Conservation (phyloP, 345 rosid genomes). For the Luvunga scandens region DNA sequence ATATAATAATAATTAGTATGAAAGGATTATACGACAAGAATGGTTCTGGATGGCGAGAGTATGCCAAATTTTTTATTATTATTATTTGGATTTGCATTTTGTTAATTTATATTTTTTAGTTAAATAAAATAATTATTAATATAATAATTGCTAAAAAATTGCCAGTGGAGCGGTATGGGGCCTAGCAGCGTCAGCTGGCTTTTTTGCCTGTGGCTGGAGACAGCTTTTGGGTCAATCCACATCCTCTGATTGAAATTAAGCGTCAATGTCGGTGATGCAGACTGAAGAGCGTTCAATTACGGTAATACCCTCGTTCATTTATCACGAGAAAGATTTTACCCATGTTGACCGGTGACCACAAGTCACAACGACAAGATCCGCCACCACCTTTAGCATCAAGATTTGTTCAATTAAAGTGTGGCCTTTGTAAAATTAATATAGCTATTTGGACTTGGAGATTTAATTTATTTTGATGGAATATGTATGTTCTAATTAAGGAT, state of each 20-base stretch:
- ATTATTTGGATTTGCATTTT: no score
- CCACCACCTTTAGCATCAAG: background rate
- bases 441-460: no score
- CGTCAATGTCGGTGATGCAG: background rate
- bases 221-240: background rate
- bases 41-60: no score
- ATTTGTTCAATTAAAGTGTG: background rate
- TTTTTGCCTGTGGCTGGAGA: background rate
- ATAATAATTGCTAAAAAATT: no score
- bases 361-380: background rate
- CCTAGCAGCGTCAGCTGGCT: background rate
- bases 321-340: background rate
- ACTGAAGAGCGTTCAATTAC: background rate
- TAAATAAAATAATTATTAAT: no score
- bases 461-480: no score
- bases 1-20: no score
- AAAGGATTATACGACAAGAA: no score
- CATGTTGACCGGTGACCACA: background rate
- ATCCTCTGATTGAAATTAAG: background rate
- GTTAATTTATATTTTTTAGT: no score
- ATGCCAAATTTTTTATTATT: no score
- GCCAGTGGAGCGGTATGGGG: background rate
- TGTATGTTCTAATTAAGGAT: no score
- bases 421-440: no score
- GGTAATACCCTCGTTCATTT: background rate